phyloP scores from a whole-genome alignment of 495 filamentous ascomycete genomes.

The Daldinia grandis region DNA sequence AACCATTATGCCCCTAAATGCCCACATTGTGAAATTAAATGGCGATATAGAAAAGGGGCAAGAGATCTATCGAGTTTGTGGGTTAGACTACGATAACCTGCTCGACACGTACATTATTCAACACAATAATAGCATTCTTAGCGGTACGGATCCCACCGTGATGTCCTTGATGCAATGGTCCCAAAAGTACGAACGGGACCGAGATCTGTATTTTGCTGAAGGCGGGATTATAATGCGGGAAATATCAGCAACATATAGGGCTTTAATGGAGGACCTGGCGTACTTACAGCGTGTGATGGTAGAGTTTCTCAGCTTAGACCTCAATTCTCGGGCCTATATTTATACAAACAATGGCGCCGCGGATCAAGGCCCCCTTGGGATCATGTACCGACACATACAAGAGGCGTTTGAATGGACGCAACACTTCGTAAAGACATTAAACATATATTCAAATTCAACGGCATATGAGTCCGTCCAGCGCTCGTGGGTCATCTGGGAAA shows the following conservation, averaged over 20 bases:
- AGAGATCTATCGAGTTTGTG: neutral
- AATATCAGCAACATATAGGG: neutral
- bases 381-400: neutral
- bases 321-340: neutral
- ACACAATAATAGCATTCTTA: neutral
- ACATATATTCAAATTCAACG: neutral
- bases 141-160: neutral
- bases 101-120: neutral
- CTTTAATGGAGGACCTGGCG: conserved; percentile 17
- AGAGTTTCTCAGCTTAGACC: conserved; percentile 8
- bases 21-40: neutral
- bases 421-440: neutral
- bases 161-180: neutral
- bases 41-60: neutral
- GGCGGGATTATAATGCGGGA: conserved; percentile 15
- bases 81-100: neutral
- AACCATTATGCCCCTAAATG: neutral
- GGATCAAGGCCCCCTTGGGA: neutral
- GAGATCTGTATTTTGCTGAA: neutral
- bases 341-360: neutral
- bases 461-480: neutral
- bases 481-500: neutral
- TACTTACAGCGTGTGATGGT: conserved; percentile 27
- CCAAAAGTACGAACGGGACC: neutral
- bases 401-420: neutral